Evolutionary conservation across 495 filamentous ascomycete genomes (phyloP).

Genomic region (Chaetomium cochliodes): DNA sequence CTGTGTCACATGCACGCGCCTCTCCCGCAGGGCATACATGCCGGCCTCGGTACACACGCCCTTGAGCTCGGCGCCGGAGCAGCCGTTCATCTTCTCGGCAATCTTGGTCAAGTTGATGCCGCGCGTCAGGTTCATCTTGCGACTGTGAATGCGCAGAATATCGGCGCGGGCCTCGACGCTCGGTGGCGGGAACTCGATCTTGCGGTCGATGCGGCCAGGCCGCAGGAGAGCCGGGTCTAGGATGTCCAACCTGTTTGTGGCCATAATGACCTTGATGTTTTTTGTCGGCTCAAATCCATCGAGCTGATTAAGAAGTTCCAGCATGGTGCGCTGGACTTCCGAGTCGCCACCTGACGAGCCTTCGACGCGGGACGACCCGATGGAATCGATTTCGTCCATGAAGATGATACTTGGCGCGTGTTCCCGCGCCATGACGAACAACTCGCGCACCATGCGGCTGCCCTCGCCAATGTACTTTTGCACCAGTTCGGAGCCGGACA

Average conservation of each 20-base stretch:
- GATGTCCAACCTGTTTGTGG: conserved; percentile 96
- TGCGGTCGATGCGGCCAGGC: conserved; percentile 94
- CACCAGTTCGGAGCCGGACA: conserved; percentile 92
- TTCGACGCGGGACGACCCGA: conserved; percentile 95
- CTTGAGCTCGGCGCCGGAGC: conserved; percentile 94
- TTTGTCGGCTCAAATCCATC: conserved; percentile 99
- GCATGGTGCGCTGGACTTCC: conserved; percentile 99
- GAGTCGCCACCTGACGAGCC: conserved; percentile 93
- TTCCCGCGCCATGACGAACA: conserved; percentile 98
- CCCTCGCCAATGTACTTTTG: conserved; percentile 99
- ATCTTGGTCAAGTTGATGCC: conserved; percentile 98
- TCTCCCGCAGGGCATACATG: conserved; percentile 95
- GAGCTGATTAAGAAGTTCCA: conserved; percentile 96
- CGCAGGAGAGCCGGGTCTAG: conserved; percentile 91
- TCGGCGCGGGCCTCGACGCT: conserved; percentile 96
- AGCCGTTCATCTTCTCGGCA: conserved; percentile 99
- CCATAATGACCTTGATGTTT: conserved; percentile 99
- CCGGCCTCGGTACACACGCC: conserved; percentile 95
- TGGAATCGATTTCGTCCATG: conserved; percentile 99
- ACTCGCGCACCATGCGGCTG: conserved; percentile 95
- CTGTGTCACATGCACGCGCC: conserved; percentile 96
- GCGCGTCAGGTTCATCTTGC: conserved; percentile 96
- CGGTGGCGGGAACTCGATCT: conserved; percentile 98
- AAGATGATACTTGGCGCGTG: conserved; percentile 99
- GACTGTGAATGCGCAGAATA: conserved; percentile 93